Conservation (phyloP, 179 eudicot genomes). For the Camellia oleifera region DNA sequence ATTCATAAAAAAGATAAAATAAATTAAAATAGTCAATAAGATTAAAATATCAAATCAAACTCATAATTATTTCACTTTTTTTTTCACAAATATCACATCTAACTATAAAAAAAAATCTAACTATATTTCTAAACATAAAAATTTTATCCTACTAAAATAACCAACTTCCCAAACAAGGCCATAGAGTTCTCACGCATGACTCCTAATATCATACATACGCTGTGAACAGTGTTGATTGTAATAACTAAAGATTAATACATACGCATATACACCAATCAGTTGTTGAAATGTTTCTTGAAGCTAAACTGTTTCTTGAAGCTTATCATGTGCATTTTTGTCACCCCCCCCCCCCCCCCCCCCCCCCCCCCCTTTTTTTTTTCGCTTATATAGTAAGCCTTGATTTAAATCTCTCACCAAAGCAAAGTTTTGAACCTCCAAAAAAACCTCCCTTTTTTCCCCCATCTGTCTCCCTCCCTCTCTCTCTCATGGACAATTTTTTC, state of each 20-base stretch:
- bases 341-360: too few species aligned
- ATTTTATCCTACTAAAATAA: too few species aligned
- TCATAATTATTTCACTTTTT: too few species aligned
- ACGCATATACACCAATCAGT: conserved; percentile 12
- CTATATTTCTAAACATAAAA: too few species aligned
- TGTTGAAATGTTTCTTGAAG: conserved; percentile 19
- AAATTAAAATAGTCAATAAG: too few species aligned
- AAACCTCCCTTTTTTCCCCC: not conserved
- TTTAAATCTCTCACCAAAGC: conserved; percentile 15
- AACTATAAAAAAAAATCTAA: too few species aligned
- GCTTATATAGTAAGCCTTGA: not conserved
- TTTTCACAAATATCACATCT: too few species aligned
- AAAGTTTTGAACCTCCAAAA: not conserved
- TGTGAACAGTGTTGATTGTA: not conserved
- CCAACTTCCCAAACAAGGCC: too few species aligned
- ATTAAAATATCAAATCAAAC: too few species aligned
- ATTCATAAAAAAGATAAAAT: too few species aligned
- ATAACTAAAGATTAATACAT: conserved; percentile 9
- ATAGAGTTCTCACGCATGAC: not conserved
- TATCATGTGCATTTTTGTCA: not conserved
- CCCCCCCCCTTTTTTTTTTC: too few species aligned
- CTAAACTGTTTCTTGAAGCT: conserved; percentile 4
- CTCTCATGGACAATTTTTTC: conserved; percentile 24
- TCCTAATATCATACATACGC: not conserved
- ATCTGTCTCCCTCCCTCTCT: not conserved